Evolutionary conservation across 345 rosid species (phyloP).

Genomic region (Mallotus nudiflorus): DNA sequence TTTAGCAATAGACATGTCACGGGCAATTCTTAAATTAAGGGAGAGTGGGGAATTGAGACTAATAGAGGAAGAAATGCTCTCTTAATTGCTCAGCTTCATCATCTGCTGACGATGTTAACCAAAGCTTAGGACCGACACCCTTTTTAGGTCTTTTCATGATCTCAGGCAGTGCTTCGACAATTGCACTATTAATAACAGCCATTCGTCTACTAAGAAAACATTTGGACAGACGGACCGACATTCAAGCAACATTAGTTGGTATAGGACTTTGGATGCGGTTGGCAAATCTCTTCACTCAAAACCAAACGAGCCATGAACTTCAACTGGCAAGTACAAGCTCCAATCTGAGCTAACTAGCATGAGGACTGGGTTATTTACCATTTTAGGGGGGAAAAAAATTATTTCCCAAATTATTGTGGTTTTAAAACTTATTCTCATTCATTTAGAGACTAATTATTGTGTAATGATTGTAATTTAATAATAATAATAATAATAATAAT

Average conservation of each 20-base stretch:
- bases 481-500: no score
- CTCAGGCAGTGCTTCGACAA: constrained; percentile 21
- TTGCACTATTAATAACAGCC: constrained; percentile 17
- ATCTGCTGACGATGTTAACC: no score
- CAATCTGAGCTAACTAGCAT: no score
- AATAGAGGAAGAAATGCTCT: constrained; percentile 8
- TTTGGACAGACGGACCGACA: background rate
- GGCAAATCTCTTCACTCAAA: background rate
- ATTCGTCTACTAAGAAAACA: background rate
- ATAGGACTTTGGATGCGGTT: constrained; percentile 20
- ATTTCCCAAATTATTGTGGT: no score
- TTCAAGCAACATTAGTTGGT: constrained; percentile 1
- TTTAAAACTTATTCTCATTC: no score
- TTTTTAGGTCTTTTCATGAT: constrained; percentile 22
- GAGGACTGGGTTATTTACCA: no score
- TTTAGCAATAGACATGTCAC: constrained; percentile 5
- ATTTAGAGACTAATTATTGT: no score
- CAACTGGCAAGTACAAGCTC: no score
- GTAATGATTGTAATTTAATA: no score
- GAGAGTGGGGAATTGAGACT: background rate
- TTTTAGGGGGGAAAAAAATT: no score
- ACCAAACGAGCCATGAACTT: constrained; percentile 4
- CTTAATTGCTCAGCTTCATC: constrained; percentile 9
- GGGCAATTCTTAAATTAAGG: constrained; percentile 1
- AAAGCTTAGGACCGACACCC: constrained; percentile 19